Evolutionary conservation across 371 early-diverging fungal species (phyloP).

Genomic region (Mucor circinelloides): DNA sequence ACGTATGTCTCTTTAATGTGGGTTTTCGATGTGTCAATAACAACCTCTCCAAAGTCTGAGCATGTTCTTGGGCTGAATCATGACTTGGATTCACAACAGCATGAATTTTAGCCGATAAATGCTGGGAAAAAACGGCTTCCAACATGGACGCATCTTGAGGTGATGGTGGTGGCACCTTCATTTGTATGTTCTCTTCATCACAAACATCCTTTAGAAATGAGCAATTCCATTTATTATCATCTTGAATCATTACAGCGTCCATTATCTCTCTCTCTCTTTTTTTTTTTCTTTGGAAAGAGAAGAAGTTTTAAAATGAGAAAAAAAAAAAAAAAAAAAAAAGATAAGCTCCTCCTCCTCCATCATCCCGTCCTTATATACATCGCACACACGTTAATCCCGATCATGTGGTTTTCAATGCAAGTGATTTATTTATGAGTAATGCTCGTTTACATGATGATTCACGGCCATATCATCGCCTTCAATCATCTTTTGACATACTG

Average conservation of each 20-base stretch:
- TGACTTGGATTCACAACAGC: background rate
- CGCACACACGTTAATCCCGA: background rate
- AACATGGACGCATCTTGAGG: conserved; percentile 13
- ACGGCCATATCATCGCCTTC: conserved; percentile 55
- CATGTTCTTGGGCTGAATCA: background rate
- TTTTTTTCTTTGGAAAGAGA: background rate
- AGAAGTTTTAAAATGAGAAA: background rate
- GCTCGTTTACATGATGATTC: conserved; percentile 55
- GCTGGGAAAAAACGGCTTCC: conserved; percentile 13
- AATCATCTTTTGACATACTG: conserved; percentile 46
- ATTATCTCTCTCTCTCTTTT: background rate
- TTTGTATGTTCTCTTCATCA: background rate
- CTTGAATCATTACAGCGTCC: conserved; percentile 11
- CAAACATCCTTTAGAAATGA: background rate
- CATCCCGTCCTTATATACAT: background rate
- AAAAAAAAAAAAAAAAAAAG: background rate
- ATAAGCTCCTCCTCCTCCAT: background rate
- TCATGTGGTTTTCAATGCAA: background rate
- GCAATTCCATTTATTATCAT: conserved; percentile 7
- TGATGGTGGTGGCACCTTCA: conserved; percentile 14
- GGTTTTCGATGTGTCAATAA: background rate
- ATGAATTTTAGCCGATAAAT: conserved; percentile 11
- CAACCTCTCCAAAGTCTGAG: conserved; percentile 3
- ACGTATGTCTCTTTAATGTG: background rate
- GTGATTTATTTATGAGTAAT: conserved; percentile 17